Percentiles rank a stretch among this genome's conserved stretches.
Conservation (phyloP, 179 eudicot genomes). For the Silene noctiflora region DNA sequence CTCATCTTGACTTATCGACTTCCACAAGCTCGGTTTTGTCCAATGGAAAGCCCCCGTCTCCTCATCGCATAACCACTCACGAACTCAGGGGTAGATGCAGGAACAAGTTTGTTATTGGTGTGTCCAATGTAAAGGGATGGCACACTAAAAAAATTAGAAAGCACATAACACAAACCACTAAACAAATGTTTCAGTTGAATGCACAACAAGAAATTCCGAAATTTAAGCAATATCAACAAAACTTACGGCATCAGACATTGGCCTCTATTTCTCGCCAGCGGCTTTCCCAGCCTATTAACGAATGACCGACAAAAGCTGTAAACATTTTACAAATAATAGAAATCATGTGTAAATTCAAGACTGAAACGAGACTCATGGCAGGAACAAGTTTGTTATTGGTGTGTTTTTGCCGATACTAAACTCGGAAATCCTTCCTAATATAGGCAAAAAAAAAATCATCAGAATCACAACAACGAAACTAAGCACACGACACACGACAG, state of each 20-base stretch:
- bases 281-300: conserved; percentile 64
- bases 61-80: too few relatives aligned
- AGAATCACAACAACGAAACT: neutral
- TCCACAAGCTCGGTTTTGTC: too few relatives aligned
- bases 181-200: too few relatives aligned
- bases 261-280: conserved; percentile 65
- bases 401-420: conserved; percentile 53
- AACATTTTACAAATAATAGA: neutral
- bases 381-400: conserved; percentile 64
- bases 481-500: neutral
- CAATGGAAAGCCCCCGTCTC: too few relatives aligned
- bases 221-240: neutral
- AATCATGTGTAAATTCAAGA: neutral
- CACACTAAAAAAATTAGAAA: conserved; percentile 16
- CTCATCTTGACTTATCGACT: too few relatives aligned
- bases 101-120: too few relatives aligned
- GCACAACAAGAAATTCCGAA: too few relatives aligned
- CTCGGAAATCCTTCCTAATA: conserved; percentile 61
- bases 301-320: neutral
- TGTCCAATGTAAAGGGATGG: too few relatives aligned
- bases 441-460: neutral
- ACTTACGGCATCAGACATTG: conserved; percentile 61
- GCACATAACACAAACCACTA: neutral
- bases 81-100: too few relatives aligned
- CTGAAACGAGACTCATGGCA: conserved; percentile 39